A percentile compares a stretch with the other conserved stretches of the same genome.
These are phyloP conservation scores for Starmerella lactis-condensi DNA, from an alignment of 805 yeast species.

Conservation along the genomic window DNA sequence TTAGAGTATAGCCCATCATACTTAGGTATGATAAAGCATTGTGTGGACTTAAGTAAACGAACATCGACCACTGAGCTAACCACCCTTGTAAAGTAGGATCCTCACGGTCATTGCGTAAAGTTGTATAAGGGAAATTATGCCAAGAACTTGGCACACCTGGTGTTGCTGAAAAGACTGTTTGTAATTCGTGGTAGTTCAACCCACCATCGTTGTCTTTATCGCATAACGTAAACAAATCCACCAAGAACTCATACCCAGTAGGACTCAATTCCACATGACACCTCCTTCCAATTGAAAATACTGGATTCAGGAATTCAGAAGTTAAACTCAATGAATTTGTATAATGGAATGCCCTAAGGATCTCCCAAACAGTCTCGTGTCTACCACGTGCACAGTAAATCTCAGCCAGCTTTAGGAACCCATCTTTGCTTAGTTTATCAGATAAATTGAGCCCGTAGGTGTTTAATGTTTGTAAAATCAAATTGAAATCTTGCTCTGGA, in stretches of 20 bases:
- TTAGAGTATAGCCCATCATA: conserved; percentile 62
- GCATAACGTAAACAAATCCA: conserved; percentile 68
- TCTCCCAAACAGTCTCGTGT: conserved; percentile 96
- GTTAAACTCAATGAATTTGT: conserved; percentile 78
- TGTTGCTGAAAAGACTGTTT: conserved; percentile 59
- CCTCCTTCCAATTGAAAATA: conserved; percentile 49
- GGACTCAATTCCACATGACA: conserved; percentile 86
- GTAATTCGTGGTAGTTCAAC: conserved; percentile 52
- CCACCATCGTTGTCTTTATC: conserved; percentile 98
- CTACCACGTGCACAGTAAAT: conserved; percentile 78
- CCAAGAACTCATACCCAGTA: conserved; percentile 75
- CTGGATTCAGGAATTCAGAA: conserved; percentile 64
- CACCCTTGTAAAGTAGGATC: conserved; percentile 89
- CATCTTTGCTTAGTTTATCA: conserved; percentile 49
- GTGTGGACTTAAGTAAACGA: conserved; percentile 68
- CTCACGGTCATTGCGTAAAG: conserved; percentile 80
- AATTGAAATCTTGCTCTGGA: conserved; percentile 26
- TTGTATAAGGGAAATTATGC: conserved; percentile 74
- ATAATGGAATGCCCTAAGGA: conserved; percentile 68
- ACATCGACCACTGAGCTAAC: conserved; percentile 98
- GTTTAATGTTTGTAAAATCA: conserved; percentile 14
- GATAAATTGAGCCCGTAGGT: not conserved
- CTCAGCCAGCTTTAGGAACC: conserved; percentile 60
- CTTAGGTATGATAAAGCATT: conserved; percentile 79
- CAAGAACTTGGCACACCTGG: conserved; percentile 84